phyloP scores from a whole-genome alignment of 2,329 filamentous ascomycete genomes.

The Epichloe typhina region DNA sequence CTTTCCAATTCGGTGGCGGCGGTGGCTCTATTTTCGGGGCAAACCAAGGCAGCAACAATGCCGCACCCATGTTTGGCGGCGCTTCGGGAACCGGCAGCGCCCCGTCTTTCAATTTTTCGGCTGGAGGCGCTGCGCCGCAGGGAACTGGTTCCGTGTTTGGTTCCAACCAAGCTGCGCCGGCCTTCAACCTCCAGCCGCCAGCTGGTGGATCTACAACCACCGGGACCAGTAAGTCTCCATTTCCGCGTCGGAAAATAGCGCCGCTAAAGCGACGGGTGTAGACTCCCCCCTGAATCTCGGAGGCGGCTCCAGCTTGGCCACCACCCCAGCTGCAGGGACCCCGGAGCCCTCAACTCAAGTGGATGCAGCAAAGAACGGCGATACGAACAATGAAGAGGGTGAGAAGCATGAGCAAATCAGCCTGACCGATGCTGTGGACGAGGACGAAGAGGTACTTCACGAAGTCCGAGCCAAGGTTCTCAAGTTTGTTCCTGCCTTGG shows the following conservation, averaged over 20 bases:
- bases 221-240: slow-evolving; percentile 33
- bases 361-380: slow-evolving; percentile 26
- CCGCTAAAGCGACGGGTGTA: slow-evolving; percentile 34
- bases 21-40: slow-evolving; percentile 15
- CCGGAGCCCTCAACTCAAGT: slow-evolving; percentile 40
- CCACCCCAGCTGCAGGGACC: slow-evolving; percentile 44
- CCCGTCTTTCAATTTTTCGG: slow-evolving; percentile 27
- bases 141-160: slow-evolving; percentile 19
- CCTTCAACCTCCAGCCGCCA: slow-evolving; percentile 29
- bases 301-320: slow-evolving; percentile 47
- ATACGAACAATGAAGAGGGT: slow-evolving; percentile 34
- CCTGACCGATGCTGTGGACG: slow-evolving; percentile 54
- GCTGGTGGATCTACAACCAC: slow-evolving; percentile 30
- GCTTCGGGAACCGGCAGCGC: slow-evolving; percentile 16
- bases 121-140: slow-evolving; percentile 17
- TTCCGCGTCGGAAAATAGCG: slow-evolving; percentile 28
- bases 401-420: slow-evolving; percentile 57
- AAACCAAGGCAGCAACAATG: slow-evolving; percentile 10
- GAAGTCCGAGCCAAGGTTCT: slow-evolving; percentile 59
- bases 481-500: slow-evolving; percentile 40
- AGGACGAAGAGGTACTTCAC: slow-evolving; percentile 56
- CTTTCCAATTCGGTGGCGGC: slow-evolving; percentile 26
- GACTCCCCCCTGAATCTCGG: slow-evolving; percentile 42
- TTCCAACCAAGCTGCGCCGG: slow-evolving; percentile 20
- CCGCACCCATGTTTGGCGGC: slow-evolving; percentile 19